Evolutionary conservation across 371 early-diverging fungal genomes (phyloP).

Genomic region (Rhizomucor pusillus): DNA sequence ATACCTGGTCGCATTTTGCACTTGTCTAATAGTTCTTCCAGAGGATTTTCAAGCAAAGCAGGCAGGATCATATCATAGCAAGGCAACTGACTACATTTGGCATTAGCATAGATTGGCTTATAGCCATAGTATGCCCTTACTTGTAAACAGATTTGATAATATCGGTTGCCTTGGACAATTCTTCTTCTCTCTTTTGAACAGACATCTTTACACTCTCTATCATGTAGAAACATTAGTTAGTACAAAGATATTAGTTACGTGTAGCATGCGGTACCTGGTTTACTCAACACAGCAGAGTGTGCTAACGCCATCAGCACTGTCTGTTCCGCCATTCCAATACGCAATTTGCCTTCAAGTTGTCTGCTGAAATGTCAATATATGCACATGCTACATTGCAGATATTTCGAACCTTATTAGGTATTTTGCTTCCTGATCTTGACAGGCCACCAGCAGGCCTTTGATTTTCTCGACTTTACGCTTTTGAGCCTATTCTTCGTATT

Average conservation of each 20-base stretch:
- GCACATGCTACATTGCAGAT: neutral
- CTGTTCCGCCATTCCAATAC: slow-evolving; percentile 97
- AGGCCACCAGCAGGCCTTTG: slow-evolving; percentile 77
- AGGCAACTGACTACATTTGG: slow-evolving; percentile 87
- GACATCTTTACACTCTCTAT: slow-evolving; percentile 44
- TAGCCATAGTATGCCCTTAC: slow-evolving; percentile 33
- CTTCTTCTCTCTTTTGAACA: slow-evolving; percentile 49
- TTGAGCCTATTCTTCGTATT: slow-evolving; percentile 61
- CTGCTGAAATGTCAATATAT: slow-evolving; percentile 29
- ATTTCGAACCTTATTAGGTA: slow-evolving; percentile 76
- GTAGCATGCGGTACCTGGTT: slow-evolving; percentile 23
- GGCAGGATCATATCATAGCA: slow-evolving; percentile 89
- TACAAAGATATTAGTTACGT: neutral
- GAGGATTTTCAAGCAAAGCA: slow-evolving; percentile 74
- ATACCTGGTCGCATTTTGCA: slow-evolving; percentile 91
- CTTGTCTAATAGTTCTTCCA: slow-evolving; percentile 58
- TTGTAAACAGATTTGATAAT: slow-evolving; percentile 90
- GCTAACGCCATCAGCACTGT: slow-evolving; percentile 90
- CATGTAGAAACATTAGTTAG: neutral
- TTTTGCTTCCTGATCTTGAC: slow-evolving; percentile 87
- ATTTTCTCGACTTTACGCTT: slow-evolving; percentile 85
- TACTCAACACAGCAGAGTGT: slow-evolving; percentile 67
- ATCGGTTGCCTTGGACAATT: slow-evolving; percentile 69
- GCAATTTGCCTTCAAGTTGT: slow-evolving; percentile 94
- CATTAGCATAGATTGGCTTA: neutral